Base-by-base conservation (phyloP, 176 grass and related monocot species). In the Rhynchospora breviuscula region DNA sequence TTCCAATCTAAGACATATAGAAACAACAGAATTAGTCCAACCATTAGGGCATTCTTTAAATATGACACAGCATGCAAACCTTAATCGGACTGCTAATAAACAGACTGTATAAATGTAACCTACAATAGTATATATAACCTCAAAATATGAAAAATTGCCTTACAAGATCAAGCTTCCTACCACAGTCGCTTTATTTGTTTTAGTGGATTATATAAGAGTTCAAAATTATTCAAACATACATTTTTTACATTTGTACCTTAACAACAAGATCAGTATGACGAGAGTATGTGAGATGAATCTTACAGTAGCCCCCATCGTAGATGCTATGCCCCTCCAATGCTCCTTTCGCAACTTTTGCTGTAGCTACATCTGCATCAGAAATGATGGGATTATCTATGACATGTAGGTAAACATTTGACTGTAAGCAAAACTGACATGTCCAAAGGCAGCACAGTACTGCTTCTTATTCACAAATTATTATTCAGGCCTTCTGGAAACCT, bases 231-330 rank as follows among this genome's bases (percentile, higher is more conserved):
- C 21, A 47, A 62, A 62, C 33, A 63, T 15, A 64, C 9, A 63
- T n/a, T 81, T 63, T n/a, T 81, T 63, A 62, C 44, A 81, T 63
- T 81, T 63, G 18, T 98, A 99, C 96, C 96, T 99, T 99, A 80
- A 99, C 96, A 90, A 93, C 93, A 77, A 99, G 97, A 99, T 99
- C 93, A 92, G 97, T 99, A 92, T 93, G 97, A 90, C 93, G 97
- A 85, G 97, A 99, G 85, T 99, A 93, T 91, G 93, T 91, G 86
- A 99, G 93, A 90, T 92, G 97, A 92, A 99, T 90, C 91, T 99
- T 99, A 93, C 97, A 99, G 72, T 92, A 99, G 74, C 97, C 97
- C 81, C 97, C 97, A 79, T 99, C 93, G 78, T 99, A 99, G 86
- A 99, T 96, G 86, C 93, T 95, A 84, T 99, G 93, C 65, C 97